Percentiles rank a stretch among this genome's conserved stretches.
Evolutionary conservation across 257 asterid genomes (phyloP).

Genomic region (Fraxinus americana): DNA sequence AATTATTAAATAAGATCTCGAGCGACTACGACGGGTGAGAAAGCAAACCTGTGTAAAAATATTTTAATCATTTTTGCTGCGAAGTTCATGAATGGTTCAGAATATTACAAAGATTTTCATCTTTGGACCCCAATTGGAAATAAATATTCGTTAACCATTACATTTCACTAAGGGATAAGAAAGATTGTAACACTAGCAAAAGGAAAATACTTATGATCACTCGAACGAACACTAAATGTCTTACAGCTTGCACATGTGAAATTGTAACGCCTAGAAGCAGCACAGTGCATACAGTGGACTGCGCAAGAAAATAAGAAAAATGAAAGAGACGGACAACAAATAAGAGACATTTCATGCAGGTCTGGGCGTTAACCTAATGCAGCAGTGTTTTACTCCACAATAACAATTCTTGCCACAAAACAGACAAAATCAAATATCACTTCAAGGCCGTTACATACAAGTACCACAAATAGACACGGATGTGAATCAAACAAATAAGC

Average conservation of each 20-base stretch:
- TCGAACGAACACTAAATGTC: not conserved
- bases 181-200: not conserved
- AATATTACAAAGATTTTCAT: no score
- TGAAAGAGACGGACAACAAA: not conserved
- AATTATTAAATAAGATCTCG: not conserved
- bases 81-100: no score
- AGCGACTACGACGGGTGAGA: not conserved
- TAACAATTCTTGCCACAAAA: not conserved
- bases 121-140: not conserved
- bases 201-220: not conserved
- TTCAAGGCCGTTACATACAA: not conserved
- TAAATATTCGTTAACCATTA: conserved; percentile 1
- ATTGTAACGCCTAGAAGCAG: not conserved
- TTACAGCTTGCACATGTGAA: not conserved
- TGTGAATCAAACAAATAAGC: conserved; percentile 20
- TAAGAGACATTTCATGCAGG: not conserved
- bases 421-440: not conserved
- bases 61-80: no score
- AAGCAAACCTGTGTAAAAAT: not conserved
- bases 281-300: not conserved
- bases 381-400: not conserved
- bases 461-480: not conserved
- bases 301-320: not conserved
- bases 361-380: not conserved
- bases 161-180: not conserved